Evolutionary conservation across 2,329 filamentous ascomycete genomes (phyloP), one percentile per base, ranked within the genome.

Genomic region (Cordyceps pruinosa): DNA sequence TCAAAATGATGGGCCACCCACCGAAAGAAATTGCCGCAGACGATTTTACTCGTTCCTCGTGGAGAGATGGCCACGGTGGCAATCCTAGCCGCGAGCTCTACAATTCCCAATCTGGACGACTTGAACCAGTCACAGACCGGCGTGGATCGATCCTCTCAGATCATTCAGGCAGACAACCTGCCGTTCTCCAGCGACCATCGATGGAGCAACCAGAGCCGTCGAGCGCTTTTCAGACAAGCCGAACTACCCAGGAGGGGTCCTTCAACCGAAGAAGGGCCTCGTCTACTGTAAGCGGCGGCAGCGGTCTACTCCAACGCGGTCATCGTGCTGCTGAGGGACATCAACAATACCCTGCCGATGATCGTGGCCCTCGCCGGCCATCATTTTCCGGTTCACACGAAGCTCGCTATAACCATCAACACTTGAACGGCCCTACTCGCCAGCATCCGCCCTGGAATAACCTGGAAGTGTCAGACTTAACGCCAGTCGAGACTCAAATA

Each of bases 41-140:
- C 70, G 93, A 96, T 63, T 97, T 97, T 67, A 95, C 87, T 69
- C 83, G 94, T 61, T 84, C 87, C 53, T 82, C 86, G 34, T 96
- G 89, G 86, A 82, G 88, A 65, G 90, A 96, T 60, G 82, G 85
- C 5, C 77, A 79, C 35, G 68, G 76, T 1, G 77, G 81, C 57
- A 35, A 10, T 41, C 77, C 80, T 12, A 85, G 83, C 60, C 80
- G 89, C 57, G 92, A 97, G 70, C 77, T 97, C 0, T 97, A 86
- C 74, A 97, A 97, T 69, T 96, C 93, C n/a, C 88, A 95, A 56
- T 96, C 90, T 55, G 93, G 93, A 19, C 87, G 90, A 51, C 96
- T 96, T 64, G 93, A 97, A 68, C 91, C 92, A 17, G 93, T 92
- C 4, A 77, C 82, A 53, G 90, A 96, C 61, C 86, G 91, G 37